Evolutionary conservation across 2,329 filamentous ascomycete species (phyloP).

Genomic region (Diplodia corticola): DNA sequence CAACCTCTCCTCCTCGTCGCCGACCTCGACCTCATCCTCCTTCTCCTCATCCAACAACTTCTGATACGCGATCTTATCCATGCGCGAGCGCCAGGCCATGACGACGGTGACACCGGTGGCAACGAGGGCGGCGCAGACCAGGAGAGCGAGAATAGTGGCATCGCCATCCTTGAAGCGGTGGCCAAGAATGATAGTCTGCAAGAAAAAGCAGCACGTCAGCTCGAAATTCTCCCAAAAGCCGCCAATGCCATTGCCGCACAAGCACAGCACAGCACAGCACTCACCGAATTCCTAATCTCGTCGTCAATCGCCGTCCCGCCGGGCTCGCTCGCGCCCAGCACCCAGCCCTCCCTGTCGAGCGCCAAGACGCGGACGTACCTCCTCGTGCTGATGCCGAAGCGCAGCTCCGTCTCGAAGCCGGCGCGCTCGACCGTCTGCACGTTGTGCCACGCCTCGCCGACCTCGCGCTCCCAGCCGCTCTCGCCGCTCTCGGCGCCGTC

Average conservation of each 20-base stretch:
- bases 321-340: conserved; percentile 5
- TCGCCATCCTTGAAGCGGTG: conserved; percentile 6
- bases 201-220: not conserved
- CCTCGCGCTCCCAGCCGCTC: conserved; percentile 23
- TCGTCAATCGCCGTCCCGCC: conserved; percentile 7
- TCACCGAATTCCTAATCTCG: conserved; percentile 12
- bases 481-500: conserved; percentile 23
- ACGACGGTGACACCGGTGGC: not conserved
- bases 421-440: conserved; percentile 23
- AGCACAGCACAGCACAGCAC: not conserved
- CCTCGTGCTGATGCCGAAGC: conserved; percentile 11
- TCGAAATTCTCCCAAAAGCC: not conserved
- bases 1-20: conserved; percentile 10
- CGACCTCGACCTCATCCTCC: conserved; percentile 16
- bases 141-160: not conserved
- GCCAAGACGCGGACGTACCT: conserved; percentile 24
- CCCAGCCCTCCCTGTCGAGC: conserved; percentile 22
- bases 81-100: conserved; percentile 1
- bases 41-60: conserved; percentile 9
- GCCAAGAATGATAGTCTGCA: conserved; percentile 2
- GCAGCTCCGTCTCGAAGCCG: conserved; percentile 26
- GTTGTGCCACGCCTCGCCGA: conserved; percentile 17
- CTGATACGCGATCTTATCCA: conserved; percentile 8
- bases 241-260: too few relatives aligned
- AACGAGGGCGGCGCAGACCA: conserved; percentile 1